Conservation (phyloP, 805 yeast species). For the Yamadazyma phyllophila region DNA sequence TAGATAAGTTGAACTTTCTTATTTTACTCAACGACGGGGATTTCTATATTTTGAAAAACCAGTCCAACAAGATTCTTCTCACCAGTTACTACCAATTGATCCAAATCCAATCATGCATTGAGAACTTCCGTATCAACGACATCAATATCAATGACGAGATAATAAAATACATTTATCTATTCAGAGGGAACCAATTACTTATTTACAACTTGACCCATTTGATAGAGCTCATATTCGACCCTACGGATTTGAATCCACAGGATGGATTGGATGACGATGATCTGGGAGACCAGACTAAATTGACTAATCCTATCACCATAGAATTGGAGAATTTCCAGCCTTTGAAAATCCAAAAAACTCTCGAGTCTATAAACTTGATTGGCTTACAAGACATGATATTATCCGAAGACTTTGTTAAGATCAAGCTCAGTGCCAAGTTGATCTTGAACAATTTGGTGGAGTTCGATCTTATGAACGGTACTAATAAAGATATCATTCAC, state of each 20-base stretch:
- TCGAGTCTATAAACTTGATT: constrained; percentile 36
- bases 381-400: constrained; percentile 40
- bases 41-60: constrained; percentile 34
- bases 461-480: constrained; percentile 37
- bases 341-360: constrained; percentile 16
- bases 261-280: constrained; percentile 17
- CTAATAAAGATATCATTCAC: constrained; percentile 26
- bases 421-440: constrained; percentile 37
- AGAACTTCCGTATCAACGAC: constrained; percentile 27
- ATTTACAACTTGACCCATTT: constrained; percentile 15
- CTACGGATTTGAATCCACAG: constrained; percentile 12
- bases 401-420: constrained; percentile 29
- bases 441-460: constrained; percentile 48
- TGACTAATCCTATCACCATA: constrained; percentile 26
- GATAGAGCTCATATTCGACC: constrained; percentile 20
- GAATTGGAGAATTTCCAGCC: constrained; percentile 27
- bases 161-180: constrained; percentile 25
- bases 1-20: constrained; percentile 31
- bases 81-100: constrained; percentile 31
- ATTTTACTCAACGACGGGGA: constrained; percentile 40
- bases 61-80: constrained; percentile 15
- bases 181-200: constrained; percentile 37
- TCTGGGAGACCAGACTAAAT: constrained; percentile 9
- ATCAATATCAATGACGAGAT: constrained; percentile 17
- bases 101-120: constrained; percentile 28